Percentiles rank a stretch among this genome's conserved stretches.
These are phyloP conservation scores for Butyriboletus loyo DNA, from an alignment of 768 basidiomycete genomes.

Conservation along the genomic window DNA sequence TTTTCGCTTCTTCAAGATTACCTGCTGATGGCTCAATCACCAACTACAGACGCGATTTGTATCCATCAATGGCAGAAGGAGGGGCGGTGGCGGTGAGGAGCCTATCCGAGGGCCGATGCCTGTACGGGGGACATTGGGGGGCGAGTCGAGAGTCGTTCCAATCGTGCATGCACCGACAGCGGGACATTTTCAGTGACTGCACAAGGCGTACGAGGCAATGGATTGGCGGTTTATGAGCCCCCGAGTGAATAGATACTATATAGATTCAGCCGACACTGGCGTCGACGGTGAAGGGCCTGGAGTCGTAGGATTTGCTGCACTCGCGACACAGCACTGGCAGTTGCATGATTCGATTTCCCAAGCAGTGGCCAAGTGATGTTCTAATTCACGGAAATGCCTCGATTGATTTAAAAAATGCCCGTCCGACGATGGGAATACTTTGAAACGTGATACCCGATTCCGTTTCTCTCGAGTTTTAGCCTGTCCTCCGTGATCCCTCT, in stretches of 20 bases:
- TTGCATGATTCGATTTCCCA: background rate
- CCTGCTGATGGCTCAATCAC: background rate
- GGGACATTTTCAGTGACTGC: conserved; percentile 1
- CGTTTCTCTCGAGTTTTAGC: conserved; percentile 35
- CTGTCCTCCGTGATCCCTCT: conserved; percentile 12
- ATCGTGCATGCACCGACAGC: conserved; percentile 16
- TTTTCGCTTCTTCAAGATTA: background rate
- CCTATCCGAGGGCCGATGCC: conserved; percentile 24
- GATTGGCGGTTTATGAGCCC: background rate
- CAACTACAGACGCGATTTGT: conserved; percentile 13
- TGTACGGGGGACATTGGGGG: conserved; percentile 18
- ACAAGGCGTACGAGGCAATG: background rate
- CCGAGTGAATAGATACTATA: background rate
- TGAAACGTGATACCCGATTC: conserved; percentile 50
- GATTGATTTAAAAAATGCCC: conserved; percentile 7
- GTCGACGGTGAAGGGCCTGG: background rate
- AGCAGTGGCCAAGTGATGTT: background rate
- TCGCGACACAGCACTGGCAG: background rate
- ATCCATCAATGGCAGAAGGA: conserved; percentile 4
- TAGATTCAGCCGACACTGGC: background rate
- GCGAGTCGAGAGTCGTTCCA: conserved; percentile 25
- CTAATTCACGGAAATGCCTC: background rate
- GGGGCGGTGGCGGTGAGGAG: background rate
- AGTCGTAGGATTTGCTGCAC: background rate
- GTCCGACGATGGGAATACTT: conserved; percentile 39